Conservation (phyloP, 164 flowering plant genomes). For the Tetracentron sinense region DNA sequence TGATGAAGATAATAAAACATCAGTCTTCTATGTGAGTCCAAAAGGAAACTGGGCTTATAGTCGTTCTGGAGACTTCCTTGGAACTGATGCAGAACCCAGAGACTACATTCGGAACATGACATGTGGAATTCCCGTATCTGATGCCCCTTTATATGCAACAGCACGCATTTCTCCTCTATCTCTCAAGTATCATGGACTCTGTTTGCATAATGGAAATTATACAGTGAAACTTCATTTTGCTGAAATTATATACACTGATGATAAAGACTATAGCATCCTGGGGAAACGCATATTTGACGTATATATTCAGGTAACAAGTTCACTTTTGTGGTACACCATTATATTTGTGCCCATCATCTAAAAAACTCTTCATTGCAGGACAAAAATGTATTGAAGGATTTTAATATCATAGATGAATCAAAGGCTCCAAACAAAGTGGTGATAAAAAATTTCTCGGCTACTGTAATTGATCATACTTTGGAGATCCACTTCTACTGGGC, state of each 20-base stretch:
- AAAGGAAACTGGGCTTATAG: constrained; percentile 1
- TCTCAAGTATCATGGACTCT: neutral
- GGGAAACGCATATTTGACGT: neutral
- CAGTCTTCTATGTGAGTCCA: neutral
- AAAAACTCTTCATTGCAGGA: neutral
- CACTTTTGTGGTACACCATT: neutral
- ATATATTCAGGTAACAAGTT: constrained; percentile 1
- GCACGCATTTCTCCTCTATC: neutral
- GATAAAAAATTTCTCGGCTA: neutral
- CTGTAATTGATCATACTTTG: neutral
- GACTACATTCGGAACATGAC: neutral
- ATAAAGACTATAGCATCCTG: neutral
- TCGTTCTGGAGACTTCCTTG: neutral
- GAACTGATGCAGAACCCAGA: neutral
- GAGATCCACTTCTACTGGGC: constrained; percentile 2
- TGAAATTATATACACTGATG: neutral
- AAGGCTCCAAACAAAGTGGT: neutral
- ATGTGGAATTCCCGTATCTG: neutral
- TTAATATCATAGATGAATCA: neutral
- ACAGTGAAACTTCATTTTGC: constrained; percentile 1
- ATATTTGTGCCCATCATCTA: no score
- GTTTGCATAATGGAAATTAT: neutral
- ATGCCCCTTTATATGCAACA: neutral
- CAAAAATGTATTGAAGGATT: neutral
- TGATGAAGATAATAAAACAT: neutral